Percentiles rank a stretch among this genome's conserved stretches.
phyloP scores from a whole-genome alignment of 345 rosid species.

The Eucalyptus marginata region DNA sequence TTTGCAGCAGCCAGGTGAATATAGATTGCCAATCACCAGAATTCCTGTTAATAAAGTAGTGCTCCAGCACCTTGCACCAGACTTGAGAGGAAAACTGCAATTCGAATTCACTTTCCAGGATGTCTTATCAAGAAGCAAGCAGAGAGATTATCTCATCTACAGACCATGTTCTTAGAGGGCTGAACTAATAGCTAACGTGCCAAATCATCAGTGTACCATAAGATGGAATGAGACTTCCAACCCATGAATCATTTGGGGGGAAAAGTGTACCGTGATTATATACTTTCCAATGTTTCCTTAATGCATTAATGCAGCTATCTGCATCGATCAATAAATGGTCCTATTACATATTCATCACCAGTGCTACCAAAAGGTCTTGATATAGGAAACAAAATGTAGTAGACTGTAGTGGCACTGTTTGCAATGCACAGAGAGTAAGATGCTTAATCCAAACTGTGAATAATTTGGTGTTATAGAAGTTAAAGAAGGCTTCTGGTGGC shows the following conservation, averaged over 20 bases:
- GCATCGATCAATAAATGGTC: not conserved
- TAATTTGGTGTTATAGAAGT: not conserved
- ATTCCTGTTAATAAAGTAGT: not conserved
- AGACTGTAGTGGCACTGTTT: too few relatives aligned
- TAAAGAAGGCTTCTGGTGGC: not conserved
- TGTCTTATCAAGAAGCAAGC: not conserved
- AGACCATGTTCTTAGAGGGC: not conserved
- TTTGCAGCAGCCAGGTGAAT: not conserved
- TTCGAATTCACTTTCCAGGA: not conserved
- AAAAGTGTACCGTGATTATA: not conserved
- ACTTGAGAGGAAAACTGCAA: not conserved
- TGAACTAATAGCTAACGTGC: not conserved
- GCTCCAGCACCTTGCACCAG: not conserved
- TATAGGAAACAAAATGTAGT: too few relatives aligned
- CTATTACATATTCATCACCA: too few relatives aligned
- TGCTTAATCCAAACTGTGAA: too few relatives aligned
- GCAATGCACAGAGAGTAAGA: too few relatives aligned
- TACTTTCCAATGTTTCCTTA: not conserved
- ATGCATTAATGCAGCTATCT: not conserved
- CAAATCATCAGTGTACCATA: not conserved
- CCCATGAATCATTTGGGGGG: not conserved
- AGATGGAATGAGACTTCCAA: not conserved
- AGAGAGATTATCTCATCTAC: not conserved
- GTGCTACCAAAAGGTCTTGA: too few relatives aligned
- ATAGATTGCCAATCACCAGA: not conserved